A percentile compares a stretch with the other conserved stretches of the same genome.
Evolutionary conservation across 768 basidiomycete species (phyloP).

Genomic region (Wakefieldia striispora): DNA sequence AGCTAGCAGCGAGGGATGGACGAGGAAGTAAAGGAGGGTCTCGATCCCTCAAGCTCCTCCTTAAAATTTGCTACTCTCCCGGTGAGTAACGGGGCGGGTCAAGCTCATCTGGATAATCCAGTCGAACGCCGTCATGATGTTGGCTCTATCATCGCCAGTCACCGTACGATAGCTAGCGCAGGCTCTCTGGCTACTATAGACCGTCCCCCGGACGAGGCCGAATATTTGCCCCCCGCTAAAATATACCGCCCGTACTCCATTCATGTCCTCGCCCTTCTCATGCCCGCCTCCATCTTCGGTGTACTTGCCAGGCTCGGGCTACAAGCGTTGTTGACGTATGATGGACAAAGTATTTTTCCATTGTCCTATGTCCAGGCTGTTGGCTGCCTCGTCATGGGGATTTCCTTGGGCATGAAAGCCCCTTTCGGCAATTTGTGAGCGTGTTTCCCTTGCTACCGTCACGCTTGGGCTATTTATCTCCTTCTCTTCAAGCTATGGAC

Average conservation of each 20-base stretch:
- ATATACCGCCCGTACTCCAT: slow-evolving; percentile 54
- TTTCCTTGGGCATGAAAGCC: slow-evolving; percentile 66
- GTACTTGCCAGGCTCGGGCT: slow-evolving; percentile 79
- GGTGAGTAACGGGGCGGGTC: slow-evolving; percentile 1
- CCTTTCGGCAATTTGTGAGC: slow-evolving; percentile 75
- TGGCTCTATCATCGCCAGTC: slow-evolving; percentile 35
- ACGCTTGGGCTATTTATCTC: slow-evolving; percentile 3
- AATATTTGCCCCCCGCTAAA: slow-evolving; percentile 34
- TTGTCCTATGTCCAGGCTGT: slow-evolving; percentile 82
- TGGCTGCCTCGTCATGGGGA: slow-evolving; percentile 92
- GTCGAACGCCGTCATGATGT: slow-evolving; percentile 25
- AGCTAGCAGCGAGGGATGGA: slow-evolving; percentile 1
- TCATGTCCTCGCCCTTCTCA: slow-evolving; percentile 66
- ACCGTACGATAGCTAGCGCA: slow-evolving; percentile 32
- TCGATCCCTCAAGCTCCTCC: background rate
- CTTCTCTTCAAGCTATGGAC: slow-evolving; percentile 63
- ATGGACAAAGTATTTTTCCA: slow-evolving; percentile 74
- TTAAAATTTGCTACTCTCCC: background rate
- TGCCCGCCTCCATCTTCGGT: slow-evolving; percentile 85
- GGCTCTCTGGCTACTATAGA: slow-evolving; percentile 43
- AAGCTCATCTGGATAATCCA: background rate
- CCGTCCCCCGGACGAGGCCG: slow-evolving; percentile 36
- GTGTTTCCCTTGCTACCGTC: slow-evolving; percentile 4
- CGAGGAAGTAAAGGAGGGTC: background rate
- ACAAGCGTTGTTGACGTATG: slow-evolving; percentile 67